Evolutionary conservation across 2,329 filamentous ascomycete genomes (phyloP).

Genomic region (Cladosporium oxysporum): DNA sequence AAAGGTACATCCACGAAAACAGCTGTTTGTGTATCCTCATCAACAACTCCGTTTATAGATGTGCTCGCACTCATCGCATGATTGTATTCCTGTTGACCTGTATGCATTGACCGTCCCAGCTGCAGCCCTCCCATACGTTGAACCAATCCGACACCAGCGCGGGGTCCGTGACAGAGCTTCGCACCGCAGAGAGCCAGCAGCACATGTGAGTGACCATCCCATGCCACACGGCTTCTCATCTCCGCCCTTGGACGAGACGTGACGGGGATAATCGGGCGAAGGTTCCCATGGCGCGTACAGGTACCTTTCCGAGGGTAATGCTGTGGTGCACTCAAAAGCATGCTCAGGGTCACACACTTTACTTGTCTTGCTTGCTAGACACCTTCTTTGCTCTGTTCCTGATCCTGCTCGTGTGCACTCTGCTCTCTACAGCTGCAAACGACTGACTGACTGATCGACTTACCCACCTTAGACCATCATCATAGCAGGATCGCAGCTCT

Average conservation of each 20-base stretch:
- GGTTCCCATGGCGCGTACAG: background rate
- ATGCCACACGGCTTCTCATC: background rate
- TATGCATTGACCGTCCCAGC: too few relatives aligned
- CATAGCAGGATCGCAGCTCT: background rate
- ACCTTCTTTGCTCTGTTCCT: background rate
- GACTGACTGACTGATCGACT: background rate
- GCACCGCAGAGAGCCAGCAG: background rate
- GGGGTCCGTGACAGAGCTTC: slow-evolving; percentile 6
- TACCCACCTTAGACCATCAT: background rate
- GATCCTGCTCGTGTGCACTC: background rate
- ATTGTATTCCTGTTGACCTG: slow-evolving; percentile 3
- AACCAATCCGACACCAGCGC: slow-evolving; percentile 6
- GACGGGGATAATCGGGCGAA: slow-evolving; percentile 19
- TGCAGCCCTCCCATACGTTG: slow-evolving; percentile 5
- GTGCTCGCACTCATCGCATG: background rate
- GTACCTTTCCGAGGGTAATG: slow-evolving; percentile 21
- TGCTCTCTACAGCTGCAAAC: background rate
- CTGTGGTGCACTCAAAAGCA: background rate
- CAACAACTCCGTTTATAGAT: background rate
- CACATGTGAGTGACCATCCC: slow-evolving; percentile 7
- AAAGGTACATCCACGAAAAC: background rate
- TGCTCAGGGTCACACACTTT: background rate
- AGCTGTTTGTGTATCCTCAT: background rate
- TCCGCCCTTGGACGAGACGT: background rate
- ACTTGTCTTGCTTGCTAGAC: background rate